Evolutionary conservation across 306 rosid genomes (phyloP), one percentile per base, ranked within the genome.

Genomic region (Pterocarpus macrocarpus): DNA sequence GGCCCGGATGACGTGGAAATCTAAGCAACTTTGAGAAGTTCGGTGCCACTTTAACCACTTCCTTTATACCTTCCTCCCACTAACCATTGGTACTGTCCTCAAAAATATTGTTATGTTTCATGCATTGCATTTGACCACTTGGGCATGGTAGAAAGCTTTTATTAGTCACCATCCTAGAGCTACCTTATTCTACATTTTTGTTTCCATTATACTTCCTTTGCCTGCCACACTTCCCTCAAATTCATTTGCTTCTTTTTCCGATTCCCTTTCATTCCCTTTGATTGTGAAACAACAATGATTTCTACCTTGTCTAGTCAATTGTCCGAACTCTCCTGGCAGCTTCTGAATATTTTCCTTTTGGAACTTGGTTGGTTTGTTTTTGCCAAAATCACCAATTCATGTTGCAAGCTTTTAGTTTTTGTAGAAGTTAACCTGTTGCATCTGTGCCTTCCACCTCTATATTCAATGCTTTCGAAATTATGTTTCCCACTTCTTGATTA

Each of bases 191-290:
- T 17, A 73, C 43, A 81, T 53, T 41, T 66, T 73, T 64, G 75
- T 64, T 73, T 64, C 52, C 75, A 66, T 43, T 35, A 47, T 64
- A 39, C 39, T 73, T 64, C 61, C 13, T 81, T 57, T 74, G 10
- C 52, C 36, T 63, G 63, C 45, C 75, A 67, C 68, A 15, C 45
- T 72, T 72, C 43, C 44, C 59, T 78, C 30, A 1, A 30, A 41
- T 67, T 78, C 67, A 78, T 53, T 56, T 78, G 38, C 39, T 69
- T 69, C 43, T 69, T 81, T 81, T 66, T 69, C 1, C 69, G 17
- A 82, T 69, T 82, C 82, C 63, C 32, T 77, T 72, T 63, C 71
- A 69, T 82, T 77, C 73, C 45, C 56, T 77, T 8, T 55, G 44
- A 41, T 69, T 61, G 82, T 55, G 68, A 69, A 76, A 30, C 44